Evolutionary conservation across 1,284 basidiomycete genomes (phyloP).

Genomic region (Porogramme epimiltina): DNA sequence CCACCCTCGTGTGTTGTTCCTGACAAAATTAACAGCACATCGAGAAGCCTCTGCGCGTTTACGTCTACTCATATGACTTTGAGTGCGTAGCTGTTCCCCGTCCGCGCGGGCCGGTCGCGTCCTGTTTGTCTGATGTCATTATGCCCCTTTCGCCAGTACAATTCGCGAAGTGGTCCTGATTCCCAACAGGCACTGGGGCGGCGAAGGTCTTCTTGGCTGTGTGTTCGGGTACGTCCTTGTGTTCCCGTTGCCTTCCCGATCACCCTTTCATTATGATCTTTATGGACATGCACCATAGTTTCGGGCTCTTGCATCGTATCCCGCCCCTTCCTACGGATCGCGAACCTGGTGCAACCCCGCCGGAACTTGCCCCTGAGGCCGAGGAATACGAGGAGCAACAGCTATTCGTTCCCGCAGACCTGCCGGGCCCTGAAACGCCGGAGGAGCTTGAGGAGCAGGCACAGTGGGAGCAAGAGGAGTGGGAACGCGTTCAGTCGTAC

Average conservation of each 20-base stretch:
- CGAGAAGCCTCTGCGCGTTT: constrained; percentile 90
- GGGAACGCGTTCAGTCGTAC: constrained; percentile 36
- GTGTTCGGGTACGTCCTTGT: constrained; percentile 78
- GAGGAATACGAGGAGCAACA: constrained; percentile 62
- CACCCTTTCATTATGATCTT: constrained; percentile 4
- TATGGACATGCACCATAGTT: constrained; percentile 41
- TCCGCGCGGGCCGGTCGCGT: constrained; percentile 19
- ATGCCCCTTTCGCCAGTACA: constrained; percentile 53
- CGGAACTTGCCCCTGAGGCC: constrained; percentile 50
- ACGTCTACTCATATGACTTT: constrained; percentile 97
- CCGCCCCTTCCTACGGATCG: constrained; percentile 65
- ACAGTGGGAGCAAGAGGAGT: constrained; percentile 44
- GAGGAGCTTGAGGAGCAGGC: constrained; percentile 40
- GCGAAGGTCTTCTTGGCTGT: constrained; percentile 91
- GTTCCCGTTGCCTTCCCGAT: not conserved
- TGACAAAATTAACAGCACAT: constrained; percentile 62
- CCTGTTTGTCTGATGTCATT: constrained; percentile 11
- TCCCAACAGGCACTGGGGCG: constrained; percentile 95
- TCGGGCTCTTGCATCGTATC: constrained; percentile 88
- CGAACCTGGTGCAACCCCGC: constrained; percentile 52
- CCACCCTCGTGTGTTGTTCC: not conserved
- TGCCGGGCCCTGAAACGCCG: constrained; percentile 30
- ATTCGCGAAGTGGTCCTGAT: constrained; percentile 90
- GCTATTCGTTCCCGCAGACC: constrained; percentile 75
- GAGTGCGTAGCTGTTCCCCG: constrained; percentile 65